Conservation (phyloP, 306 rosid species). For the Hylodesmum podocarpum region DNA sequence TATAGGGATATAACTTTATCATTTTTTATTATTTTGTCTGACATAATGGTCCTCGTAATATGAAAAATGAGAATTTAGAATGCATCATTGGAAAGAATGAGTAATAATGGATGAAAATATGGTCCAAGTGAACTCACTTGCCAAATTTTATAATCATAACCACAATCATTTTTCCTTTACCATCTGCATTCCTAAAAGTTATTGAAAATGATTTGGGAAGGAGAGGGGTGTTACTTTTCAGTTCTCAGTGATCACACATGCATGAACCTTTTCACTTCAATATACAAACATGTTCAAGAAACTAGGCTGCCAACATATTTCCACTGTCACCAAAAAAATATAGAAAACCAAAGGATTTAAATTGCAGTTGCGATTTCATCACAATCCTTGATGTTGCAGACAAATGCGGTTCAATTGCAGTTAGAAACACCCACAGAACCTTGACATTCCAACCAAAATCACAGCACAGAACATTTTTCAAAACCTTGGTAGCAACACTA, state of each 20-base stretch:
- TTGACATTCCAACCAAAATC: no score
- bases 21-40: neutral
- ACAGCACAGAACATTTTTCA: no score
- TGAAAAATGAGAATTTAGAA: neutral
- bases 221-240: neutral
- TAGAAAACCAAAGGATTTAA: no score
- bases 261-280: constrained; percentile 22
- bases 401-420: no score
- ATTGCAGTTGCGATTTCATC: no score
- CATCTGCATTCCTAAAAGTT: constrained; percentile 8
- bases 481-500: neutral
- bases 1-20: neutral
- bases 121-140: neutral
- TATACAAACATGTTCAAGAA: constrained; percentile 20
- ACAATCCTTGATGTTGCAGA: no score
- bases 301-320: constrained; percentile 22
- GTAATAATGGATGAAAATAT: neutral
- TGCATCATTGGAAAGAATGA: neutral
- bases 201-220: neutral
- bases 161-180: constrained; percentile 8
- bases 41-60: neutral
- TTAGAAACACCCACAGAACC: no score
- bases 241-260: neutral
- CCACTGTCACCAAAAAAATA: neutral
- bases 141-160: neutral